Conservation (phyloP, 805 yeast genomes). For the Starmerella powellii region DNA sequence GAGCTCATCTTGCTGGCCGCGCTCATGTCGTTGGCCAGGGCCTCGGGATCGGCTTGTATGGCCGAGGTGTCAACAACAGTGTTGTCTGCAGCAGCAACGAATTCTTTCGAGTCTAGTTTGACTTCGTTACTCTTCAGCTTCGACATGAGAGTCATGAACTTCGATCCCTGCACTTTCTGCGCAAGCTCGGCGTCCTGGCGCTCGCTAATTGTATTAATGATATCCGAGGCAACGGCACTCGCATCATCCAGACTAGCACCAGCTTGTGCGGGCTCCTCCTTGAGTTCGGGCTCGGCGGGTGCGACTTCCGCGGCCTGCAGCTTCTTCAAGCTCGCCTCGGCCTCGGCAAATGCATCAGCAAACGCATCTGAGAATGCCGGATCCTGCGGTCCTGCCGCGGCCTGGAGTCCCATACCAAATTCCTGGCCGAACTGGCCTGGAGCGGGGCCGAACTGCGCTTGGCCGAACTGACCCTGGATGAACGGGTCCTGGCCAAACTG, state of each 20-base stretch:
- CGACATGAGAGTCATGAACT: conserved; percentile 20
- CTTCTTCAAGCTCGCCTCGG: conserved; percentile 11
- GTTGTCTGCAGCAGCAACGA: conserved; percentile 6
- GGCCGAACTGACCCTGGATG: too few species aligned
- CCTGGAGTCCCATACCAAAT: neutral
- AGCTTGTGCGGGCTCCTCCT: conserved; percentile 1
- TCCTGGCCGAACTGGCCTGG: too few species aligned
- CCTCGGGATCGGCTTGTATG: neutral
- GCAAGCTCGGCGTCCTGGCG: conserved; percentile 11
- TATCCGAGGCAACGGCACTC: conserved; percentile 16
- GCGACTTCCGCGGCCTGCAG: neutral
- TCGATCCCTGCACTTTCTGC: conserved; percentile 18
- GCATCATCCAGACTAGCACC: conserved; percentile 13
- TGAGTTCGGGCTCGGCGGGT: conserved; percentile 5
- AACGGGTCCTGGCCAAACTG: neutral
- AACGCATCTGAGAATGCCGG: conserved; percentile 1
- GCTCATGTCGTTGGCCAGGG: neutral
- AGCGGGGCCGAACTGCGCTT: neutral
- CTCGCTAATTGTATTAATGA: conserved; percentile 13
- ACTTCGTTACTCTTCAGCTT: conserved; percentile 14
- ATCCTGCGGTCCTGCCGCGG: neutral
- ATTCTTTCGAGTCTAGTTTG: conserved; percentile 9
- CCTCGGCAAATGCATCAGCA: conserved; percentile 18
- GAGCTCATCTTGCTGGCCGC: neutral
- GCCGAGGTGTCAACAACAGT: neutral